phyloP scores from a whole-genome alignment of 2,329 filamentous ascomycete genomes.

The Colletotrichum orbiculare region DNA sequence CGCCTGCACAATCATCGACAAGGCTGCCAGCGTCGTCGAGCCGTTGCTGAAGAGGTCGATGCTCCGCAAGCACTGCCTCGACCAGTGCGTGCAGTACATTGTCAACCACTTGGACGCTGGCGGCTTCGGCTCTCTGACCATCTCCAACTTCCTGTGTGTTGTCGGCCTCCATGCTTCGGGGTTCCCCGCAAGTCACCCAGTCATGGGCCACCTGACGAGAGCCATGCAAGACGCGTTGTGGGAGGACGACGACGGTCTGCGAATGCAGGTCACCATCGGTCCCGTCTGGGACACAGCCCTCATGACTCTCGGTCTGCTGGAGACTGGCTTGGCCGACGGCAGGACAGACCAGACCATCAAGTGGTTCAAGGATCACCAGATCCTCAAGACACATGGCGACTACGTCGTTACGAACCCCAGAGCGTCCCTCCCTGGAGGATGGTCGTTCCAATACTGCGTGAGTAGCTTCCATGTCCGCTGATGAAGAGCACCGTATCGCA shows the following conservation, averaged over 20 bases:
- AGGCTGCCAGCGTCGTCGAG: constrained; percentile 13
- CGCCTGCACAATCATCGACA: constrained; percentile 12
- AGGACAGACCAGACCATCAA: constrained; percentile 3
- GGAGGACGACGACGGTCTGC: constrained; percentile 11
- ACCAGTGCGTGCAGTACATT: constrained; percentile 20
- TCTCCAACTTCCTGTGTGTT: constrained; percentile 21
- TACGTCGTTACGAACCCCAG: not conserved
- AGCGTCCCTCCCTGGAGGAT: constrained; percentile 8
- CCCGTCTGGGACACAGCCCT: constrained; percentile 22
- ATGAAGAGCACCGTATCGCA: not conserved
- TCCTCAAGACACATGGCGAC: constrained; percentile 20
- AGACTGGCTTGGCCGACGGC: constrained; percentile 11
- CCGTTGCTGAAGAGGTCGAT: constrained; percentile 7
- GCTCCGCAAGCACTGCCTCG: constrained; percentile 11
- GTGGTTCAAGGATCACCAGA: constrained; percentile 24
- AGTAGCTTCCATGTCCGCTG: not conserved
- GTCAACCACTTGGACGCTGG: constrained; percentile 8
- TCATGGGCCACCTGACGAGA: constrained; percentile 3
- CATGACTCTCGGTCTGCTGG: constrained; percentile 6
- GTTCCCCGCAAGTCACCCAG: constrained; percentile 6
- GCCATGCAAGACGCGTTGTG: constrained; percentile 17
- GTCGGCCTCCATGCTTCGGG: constrained; percentile 15
- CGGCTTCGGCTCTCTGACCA: constrained; percentile 14
- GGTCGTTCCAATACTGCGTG: constrained; percentile 23
- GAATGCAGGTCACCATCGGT: constrained; percentile 17